These are phyloP conservation scores for Trichosporon sp. DNA, from an alignment of 1,284 basidiomycete genomes.

Conservation along the genomic window DNA sequence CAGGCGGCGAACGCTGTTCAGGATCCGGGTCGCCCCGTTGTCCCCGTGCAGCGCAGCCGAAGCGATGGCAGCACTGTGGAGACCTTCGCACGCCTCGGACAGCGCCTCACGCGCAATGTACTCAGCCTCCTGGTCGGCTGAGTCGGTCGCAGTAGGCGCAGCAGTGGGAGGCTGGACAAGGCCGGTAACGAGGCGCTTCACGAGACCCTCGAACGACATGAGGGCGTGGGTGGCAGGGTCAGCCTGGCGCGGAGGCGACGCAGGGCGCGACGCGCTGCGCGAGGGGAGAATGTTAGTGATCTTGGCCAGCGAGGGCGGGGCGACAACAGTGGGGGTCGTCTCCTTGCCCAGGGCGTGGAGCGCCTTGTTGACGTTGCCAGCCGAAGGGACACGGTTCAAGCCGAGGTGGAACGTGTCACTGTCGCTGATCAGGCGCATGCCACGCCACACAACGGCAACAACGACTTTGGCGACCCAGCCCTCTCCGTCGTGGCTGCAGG, in stretches of 20 bases:
- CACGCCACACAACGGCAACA: conserved; percentile 56
- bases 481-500: conserved; percentile 56
- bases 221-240: conserved; percentile 52
- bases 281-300: conserved; percentile 49
- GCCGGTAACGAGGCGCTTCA: conserved; percentile 52
- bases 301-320: conserved; percentile 46
- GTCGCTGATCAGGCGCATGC: conserved; percentile 52
- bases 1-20: conserved; percentile 40
- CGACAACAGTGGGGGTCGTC: conserved; percentile 33
- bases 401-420: conserved; percentile 36
- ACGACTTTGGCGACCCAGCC: conserved; percentile 57
- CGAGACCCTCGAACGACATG: conserved; percentile 54
- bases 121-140: conserved; percentile 47
- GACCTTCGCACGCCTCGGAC: conserved; percentile 55
- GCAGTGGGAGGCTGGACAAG: conserved; percentile 52
- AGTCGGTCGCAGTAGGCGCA: conserved; percentile 35
- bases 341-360: conserved; percentile 49
- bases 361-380: conserved; percentile 47
- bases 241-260: conserved; percentile 48
- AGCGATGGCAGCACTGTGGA: conserved; percentile 52
- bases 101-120: conserved; percentile 56
- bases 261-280: conserved; percentile 48
- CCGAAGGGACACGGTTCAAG: conserved; percentile 46
- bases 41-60: conserved; percentile 46
- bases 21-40: conserved; percentile 35